Percentiles rank a stretch among this genome's conserved stretches.
Evolutionary conservation across 1,284 basidiomycete species (phyloP).

Genomic region (Amylostereum chailletii): DNA sequence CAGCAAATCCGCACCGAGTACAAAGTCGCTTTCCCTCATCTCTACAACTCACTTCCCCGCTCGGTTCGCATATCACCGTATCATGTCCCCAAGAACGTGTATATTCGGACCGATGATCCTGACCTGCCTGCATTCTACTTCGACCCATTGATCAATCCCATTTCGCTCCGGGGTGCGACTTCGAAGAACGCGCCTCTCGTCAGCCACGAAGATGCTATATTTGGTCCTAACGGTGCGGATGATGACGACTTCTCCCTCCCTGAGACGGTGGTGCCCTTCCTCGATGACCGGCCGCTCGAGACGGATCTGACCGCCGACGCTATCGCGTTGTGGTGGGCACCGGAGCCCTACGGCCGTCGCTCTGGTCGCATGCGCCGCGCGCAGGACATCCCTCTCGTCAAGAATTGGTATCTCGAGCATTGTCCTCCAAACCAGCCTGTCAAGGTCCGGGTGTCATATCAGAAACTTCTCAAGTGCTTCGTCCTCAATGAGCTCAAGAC

Average conservation of each 20-base stretch:
- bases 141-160: constrained; percentile 96
- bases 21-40: constrained; percentile 98
- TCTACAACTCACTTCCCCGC: constrained; percentile 97
- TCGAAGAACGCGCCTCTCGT: constrained; percentile 79
- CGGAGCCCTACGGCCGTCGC: constrained; percentile 90
- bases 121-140: constrained; percentile 99
- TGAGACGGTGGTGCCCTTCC: constrained; percentile 76
- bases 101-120: constrained; percentile 97
- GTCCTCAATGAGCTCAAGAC: constrained; percentile 92
- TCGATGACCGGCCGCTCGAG: constrained; percentile 76
- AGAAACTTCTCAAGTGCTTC: constrained; percentile 95
- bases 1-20: constrained; percentile 99
- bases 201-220: constrained; percentile 87
- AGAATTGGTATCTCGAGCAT: constrained; percentile 98
- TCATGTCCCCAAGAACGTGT: constrained; percentile 94
- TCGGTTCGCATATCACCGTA: constrained; percentile 90
- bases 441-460: constrained; percentile 98
- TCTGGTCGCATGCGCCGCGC: constrained; percentile 91
- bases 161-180: constrained; percentile 79
- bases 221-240: constrained; percentile 79
- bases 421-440: constrained; percentile 95
- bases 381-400: constrained; percentile 93
- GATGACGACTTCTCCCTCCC: constrained; percentile 88
- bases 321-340: constrained; percentile 98
- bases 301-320: constrained; percentile 94